These are phyloP conservation scores for Trichomonas vaginalis DNA, from an alignment of 208 protist genomes.

Conservation along the genomic window DNA sequence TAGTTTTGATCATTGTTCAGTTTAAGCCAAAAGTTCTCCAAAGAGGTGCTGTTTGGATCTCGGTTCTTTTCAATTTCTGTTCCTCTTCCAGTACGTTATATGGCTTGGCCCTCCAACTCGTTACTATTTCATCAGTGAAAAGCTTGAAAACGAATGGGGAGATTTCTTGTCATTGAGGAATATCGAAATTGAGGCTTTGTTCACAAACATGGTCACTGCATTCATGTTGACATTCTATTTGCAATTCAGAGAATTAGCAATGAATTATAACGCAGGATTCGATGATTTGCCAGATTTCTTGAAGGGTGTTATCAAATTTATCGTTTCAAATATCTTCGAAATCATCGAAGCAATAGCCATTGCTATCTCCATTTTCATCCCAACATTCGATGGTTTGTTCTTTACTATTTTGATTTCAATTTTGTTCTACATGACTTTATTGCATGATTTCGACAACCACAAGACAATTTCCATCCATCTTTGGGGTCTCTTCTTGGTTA, in stretches of 20 bases:
- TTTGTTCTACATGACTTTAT: neutral
- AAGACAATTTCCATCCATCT: neutral
- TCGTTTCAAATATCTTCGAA: neutral
- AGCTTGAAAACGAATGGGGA: neutral
- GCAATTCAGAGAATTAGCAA: neutral
- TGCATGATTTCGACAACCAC: neutral
- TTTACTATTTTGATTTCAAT: neutral
- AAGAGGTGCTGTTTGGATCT: neutral
- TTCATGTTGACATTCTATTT: constrained; percentile 5
- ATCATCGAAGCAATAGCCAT: neutral
- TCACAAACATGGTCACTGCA: neutral
- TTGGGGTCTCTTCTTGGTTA: neutral
- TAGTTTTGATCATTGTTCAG: neutral
- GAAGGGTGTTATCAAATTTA: neutral
- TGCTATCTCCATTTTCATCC: neutral
- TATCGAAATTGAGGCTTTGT: neutral
- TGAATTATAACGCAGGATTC: neutral
- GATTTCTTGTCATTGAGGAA: neutral
- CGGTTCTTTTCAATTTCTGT: neutral
- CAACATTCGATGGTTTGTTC: neutral
- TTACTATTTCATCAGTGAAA: neutral
- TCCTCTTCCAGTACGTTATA: neutral
- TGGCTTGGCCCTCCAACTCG: neutral
- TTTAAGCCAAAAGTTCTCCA: neutral
- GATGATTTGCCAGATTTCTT: neutral